A percentile compares a stretch with the other conserved stretches of the same genome.
Conservation (phyloP, 495 filamentous ascomycete genomes). For the Penicillium salamii region DNA sequence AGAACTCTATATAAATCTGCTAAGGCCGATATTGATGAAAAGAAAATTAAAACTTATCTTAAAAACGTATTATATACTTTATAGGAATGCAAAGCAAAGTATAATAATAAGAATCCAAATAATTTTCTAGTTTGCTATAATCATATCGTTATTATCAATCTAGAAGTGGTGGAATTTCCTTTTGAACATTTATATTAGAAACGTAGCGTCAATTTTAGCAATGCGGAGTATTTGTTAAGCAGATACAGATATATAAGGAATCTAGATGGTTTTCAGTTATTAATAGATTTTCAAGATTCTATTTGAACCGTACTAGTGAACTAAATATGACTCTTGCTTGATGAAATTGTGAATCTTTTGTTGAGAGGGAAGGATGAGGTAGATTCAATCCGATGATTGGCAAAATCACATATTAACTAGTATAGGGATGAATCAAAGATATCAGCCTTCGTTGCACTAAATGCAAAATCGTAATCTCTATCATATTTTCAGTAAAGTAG, state of each 20-base stretch:
- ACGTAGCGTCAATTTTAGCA: background rate
- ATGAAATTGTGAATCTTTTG: no score
- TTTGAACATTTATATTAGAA: background rate
- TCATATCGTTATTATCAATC: background rate
- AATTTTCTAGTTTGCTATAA: background rate
- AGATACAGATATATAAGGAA: conserved; percentile 2
- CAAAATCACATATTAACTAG: no score
- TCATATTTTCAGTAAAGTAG: no score
- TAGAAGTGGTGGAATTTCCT: background rate
- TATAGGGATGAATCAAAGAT: no score
- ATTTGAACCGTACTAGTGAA: background rate
- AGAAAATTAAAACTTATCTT: background rate
- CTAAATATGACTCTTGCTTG: no score
- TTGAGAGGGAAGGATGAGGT: no score
- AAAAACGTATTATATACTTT: background rate
- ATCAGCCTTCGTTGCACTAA: no score
- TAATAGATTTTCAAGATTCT: background rate
- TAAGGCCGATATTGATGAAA: background rate
- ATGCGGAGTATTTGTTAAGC: background rate
- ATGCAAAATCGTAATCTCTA: no score
- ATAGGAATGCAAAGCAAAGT: background rate
- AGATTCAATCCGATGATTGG: no score
- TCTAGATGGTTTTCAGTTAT: background rate
- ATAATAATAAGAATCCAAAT: background rate
- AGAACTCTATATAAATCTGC: background rate